Conservation (phyloP, 768 basidiomycete genomes). For the Boletus coccyginus region DNA sequence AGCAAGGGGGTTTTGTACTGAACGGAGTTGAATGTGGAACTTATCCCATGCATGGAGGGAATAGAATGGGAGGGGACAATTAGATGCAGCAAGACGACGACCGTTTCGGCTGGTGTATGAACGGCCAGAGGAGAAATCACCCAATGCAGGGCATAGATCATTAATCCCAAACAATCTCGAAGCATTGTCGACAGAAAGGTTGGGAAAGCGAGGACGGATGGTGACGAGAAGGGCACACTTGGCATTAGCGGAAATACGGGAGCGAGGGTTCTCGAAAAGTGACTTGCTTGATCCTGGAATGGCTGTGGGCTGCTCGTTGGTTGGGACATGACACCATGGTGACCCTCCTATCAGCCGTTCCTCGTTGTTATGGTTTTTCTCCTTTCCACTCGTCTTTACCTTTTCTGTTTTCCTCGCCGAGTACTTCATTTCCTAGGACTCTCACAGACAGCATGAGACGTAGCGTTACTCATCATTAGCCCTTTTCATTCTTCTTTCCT, state of each 20-base stretch:
- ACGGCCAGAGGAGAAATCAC: background rate
- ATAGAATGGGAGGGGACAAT: slow-evolving; percentile 1
- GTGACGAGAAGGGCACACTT: background rate
- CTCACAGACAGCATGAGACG: no score
- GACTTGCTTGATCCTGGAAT: background rate
- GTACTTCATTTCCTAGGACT: no score
- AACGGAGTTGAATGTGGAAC: slow-evolving; percentile 4
- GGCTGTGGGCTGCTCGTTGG: no score
- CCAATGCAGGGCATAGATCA: slow-evolving; percentile 7
- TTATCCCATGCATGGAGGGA: slow-evolving; percentile 1
- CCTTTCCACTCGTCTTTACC: no score
- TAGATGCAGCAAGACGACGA: no score
- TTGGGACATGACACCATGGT: no score
- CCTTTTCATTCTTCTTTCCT: no score
- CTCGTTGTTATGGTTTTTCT: no score
- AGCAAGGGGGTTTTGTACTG: background rate
- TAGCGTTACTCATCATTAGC: no score
- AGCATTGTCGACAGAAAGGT: background rate
- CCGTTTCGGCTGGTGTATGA: background rate
- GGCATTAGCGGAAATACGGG: background rate
- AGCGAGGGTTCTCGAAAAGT: background rate
- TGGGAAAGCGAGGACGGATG: background rate
- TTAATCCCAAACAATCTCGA: background rate
- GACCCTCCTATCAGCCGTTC: no score
- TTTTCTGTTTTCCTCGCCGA: no score